Base-by-base conservation (phyloP, 108 stramenopile species). In the Pseudonitzschia delicatissima region DNA sequence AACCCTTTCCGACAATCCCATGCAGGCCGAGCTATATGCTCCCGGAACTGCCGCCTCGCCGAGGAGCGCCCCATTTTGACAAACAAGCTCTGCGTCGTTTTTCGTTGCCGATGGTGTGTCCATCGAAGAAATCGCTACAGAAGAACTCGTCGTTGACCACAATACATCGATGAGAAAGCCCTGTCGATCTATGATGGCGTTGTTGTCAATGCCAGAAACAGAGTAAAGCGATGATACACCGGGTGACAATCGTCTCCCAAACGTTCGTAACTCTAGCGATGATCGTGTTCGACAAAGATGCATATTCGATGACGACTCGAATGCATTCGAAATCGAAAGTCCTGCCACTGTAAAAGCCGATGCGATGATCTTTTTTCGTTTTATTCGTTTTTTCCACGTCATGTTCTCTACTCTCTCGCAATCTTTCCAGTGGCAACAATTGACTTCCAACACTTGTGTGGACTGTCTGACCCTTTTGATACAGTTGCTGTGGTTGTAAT, bases 1-100 rank as follows among this genome's bases (percentile, higher is more conserved):
- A 3, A 29, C 62, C 27, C 87, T 64, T 15, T 66, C 48, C 2
- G 72, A 58, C 26, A 85, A 52, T 33, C 44, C 62, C 84, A 88
- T 86, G 44, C 87, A 88, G 13, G 65, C 21, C 31, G 85, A 77
- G 57, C 81, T 78, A 52, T 89, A 89, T 15, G 88, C 88, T 37
- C 88, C 88, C 5, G 88, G 84, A n/a, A 89, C 71, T 29, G 77
- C 72, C 39, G 34, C 61, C 69, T 85, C 88, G 37, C 27, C 18
- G 26, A 67, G 53, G 15, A 83, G 60, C 13, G 45, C 45, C 28
- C 82, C 82, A 44, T 70, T 64, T 29, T 55, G 34, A 40, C 76
- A 77, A n/a, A 61, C 40, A 26, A 1, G 9, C 11, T 61, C 60
- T 27, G 32, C 2, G 31, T 5, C 5, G 21, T 5, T 51, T 51